Percentiles rank a stretch among this genome's conserved stretches.
These are phyloP conservation scores for Schwanniomyces occidentalis DNA, from an alignment of 805 yeast genomes.

Conservation along the genomic window DNA sequence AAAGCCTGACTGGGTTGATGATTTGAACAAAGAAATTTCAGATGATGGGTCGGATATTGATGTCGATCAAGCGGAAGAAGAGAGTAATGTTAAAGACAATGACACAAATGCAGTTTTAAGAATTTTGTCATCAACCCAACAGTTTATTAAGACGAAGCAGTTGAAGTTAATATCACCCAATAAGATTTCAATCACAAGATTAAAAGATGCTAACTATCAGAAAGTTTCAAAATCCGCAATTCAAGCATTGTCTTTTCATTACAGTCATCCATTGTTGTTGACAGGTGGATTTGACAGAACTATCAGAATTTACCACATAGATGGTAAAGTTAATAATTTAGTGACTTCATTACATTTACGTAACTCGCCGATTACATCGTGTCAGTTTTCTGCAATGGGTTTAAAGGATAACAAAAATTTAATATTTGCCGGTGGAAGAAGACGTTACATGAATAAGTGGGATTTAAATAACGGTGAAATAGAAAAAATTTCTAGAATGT, in stretches of 20 bases:
- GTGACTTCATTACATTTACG: slow-evolving; percentile 81
- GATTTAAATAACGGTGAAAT: slow-evolving; percentile 68
- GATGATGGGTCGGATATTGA: slow-evolving; percentile 12
- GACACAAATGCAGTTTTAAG: slow-evolving; percentile 32
- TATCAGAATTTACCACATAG: slow-evolving; percentile 82
- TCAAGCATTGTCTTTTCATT: slow-evolving; percentile 86
- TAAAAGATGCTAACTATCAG: slow-evolving; percentile 81
- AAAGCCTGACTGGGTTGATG: slow-evolving; percentile 75
- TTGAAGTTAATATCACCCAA: slow-evolving; percentile 66
- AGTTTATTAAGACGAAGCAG: slow-evolving; percentile 44
- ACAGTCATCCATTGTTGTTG: slow-evolving; percentile 73
- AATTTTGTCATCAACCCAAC: slow-evolving; percentile 30
- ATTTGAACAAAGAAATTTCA: slow-evolving; percentile 37
- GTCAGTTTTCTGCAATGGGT: slow-evolving; percentile 53
- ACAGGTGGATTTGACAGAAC: slow-evolving; percentile 95
- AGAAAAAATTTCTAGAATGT: slow-evolving; percentile 84
- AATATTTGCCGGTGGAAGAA: slow-evolving; percentile 85
- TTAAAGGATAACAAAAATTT: slow-evolving; percentile 38
- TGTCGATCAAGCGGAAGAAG: slow-evolving; percentile 23
- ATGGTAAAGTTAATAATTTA: slow-evolving; percentile 78
- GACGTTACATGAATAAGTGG: slow-evolving; percentile 92
- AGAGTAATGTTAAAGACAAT: slow-evolving; percentile 19
- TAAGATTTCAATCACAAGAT: slow-evolving; percentile 71
- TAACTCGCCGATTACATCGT: slow-evolving; percentile 78
- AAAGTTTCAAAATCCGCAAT: slow-evolving; percentile 74